phyloP scores from a whole-genome alignment of 371 early-diverging fungal species.

The Amoeboaphelidium protococcarum region DNA sequence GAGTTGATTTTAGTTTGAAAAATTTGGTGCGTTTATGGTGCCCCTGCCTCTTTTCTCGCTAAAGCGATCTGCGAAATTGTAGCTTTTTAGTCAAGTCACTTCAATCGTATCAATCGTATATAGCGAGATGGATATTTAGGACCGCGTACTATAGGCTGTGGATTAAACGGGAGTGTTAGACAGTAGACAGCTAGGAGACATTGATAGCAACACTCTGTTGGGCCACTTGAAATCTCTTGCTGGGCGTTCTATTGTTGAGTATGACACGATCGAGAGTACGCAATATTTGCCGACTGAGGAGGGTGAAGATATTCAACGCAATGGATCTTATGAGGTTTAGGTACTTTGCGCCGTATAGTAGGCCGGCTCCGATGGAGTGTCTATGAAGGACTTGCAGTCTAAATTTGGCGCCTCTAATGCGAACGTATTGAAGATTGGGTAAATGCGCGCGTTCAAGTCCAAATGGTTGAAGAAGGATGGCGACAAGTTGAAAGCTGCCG shows the following conservation, averaged over 20 bases:
- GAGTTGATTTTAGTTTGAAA: too few relatives aligned
- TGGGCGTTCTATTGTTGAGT: constrained; percentile 67
- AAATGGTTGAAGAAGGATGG: constrained; percentile 81
- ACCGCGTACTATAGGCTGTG: too few relatives aligned
- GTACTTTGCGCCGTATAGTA: constrained; percentile 79
- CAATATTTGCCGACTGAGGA: constrained; percentile 56
- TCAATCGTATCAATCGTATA: too few relatives aligned
- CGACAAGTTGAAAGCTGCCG: constrained; percentile 13
- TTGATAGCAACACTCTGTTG: too few relatives aligned
- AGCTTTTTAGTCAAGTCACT: too few relatives aligned
- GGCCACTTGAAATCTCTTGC: too few relatives aligned
- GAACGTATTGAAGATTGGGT: constrained; percentile 41
- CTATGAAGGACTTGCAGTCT: constrained; percentile 48
- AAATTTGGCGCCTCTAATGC: constrained; percentile 2
- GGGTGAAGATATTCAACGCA: constrained; percentile 50
- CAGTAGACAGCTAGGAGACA: too few relatives aligned
- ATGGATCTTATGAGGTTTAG: constrained; percentile 76
- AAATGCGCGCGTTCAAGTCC: constrained; percentile 81
- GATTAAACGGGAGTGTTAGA: too few relatives aligned
- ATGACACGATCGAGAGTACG: constrained; percentile 48
- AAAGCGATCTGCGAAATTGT: too few relatives aligned
- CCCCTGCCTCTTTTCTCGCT: too few relatives aligned
- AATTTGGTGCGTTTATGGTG: too few relatives aligned
- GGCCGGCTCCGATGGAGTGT: constrained; percentile 42
- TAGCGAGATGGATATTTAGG: too few relatives aligned